phyloP scores from a whole-genome alignment of 805 yeast genomes.

The Zygoascus biomembranicola region DNA sequence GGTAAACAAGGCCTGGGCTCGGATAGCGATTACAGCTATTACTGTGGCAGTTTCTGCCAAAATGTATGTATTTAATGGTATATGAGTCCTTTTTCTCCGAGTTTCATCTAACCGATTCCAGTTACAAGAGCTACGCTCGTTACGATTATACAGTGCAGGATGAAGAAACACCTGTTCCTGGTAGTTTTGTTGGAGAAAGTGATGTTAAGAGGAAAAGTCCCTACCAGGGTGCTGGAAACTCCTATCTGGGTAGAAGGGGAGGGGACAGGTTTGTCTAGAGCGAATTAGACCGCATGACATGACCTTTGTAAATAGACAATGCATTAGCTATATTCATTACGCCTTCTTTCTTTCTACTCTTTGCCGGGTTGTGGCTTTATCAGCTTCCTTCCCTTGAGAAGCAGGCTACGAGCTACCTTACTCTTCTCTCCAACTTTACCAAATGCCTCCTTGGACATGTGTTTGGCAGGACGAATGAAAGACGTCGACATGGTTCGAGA shows the following conservation, averaged over 20 bases:
- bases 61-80: constrained; percentile 8
- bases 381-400: constrained; percentile 26
- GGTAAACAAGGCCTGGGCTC: constrained; percentile 28
- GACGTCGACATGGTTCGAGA: constrained; percentile 16
- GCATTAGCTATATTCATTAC: background rate
- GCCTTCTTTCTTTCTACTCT: background rate
- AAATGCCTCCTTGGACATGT: constrained; percentile 12
- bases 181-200: constrained; percentile 26
- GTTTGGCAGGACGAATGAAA: constrained; percentile 20
- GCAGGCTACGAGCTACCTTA: constrained; percentile 25
- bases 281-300: background rate
- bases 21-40: constrained; percentile 22
- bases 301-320: background rate
- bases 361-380: constrained; percentile 12
- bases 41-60: constrained; percentile 21
- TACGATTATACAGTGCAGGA: background rate
- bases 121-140: constrained; percentile 1
- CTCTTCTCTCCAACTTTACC: constrained; percentile 28
- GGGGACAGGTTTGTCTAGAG: constrained; percentile 13
- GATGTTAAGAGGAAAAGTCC: constrained; percentile 25
- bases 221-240: constrained; percentile 32
- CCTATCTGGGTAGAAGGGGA: constrained; percentile 22
- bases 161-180: constrained; percentile 20
- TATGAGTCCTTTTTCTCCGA: background rate
- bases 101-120: background rate